Evolutionary conservation across 768 basidiomycete species (phyloP), one percentile per base, ranked within the genome.

Genomic region (Amanita muscaria): DNA sequence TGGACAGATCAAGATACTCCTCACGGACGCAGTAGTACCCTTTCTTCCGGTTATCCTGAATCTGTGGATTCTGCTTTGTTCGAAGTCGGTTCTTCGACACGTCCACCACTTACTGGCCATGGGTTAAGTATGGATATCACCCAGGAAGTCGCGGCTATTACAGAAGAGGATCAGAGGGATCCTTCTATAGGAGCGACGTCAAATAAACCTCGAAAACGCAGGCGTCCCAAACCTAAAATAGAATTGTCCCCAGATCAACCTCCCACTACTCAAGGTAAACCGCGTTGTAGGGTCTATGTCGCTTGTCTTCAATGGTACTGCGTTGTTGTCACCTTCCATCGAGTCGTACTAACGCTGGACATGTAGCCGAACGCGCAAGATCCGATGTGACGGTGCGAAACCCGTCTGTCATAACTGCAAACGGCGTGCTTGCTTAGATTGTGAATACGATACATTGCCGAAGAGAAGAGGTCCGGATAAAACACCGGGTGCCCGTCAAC

Each of bases 381-480:
- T 84, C 50, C 79, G 86, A 4, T 89, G 87, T 59, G 86, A 88
- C 58, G 87, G 87, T 42, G 79, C 80, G 7, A 86, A 80, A 51
- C 87, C 87, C 8, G 55, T 69, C 8, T 89, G 87, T 55, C 76
- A 83, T 55, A 87, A 87, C 54, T 89, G 86, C 55, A 61, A 64
- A 31, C 76, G 74, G 50, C 73, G 82, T 30, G 47, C 65, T 10
- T 68, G 63, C 10, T 64, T 58, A 34, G 69, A 73, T 36, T 89
- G 87, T 56, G 57, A 64, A 40, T 89, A 88, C 52, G 87, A 89
- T 52, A 46, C 73, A 11, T 61, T 75, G 4, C 87, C 87, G 16
- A 88, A 83, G 54, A 80, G 87, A 35, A 74, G 87, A 31, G 87
- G 87, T 1, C 87, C 87, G 2, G 87, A 88, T 61, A 84, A 75